Evolutionary conservation across 1,284 basidiomycete species (phyloP), one percentile per base, ranked within the genome.

Genomic region (Fomitopsis pinicola): DNA sequence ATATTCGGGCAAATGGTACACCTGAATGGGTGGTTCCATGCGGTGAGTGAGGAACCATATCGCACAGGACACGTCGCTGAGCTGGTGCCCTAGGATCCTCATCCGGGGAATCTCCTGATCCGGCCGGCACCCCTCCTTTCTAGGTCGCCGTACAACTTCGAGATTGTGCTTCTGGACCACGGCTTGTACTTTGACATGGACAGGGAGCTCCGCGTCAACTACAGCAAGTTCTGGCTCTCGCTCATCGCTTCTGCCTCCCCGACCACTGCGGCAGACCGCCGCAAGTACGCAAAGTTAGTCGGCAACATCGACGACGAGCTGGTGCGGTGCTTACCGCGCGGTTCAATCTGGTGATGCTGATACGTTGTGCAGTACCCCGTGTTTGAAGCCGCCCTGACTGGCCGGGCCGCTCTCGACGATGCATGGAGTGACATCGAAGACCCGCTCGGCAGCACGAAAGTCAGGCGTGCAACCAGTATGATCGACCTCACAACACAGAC

Each of bases 1-100:
- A 94, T 97, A 71, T 98, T 98, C 71, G 91, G 88, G 55, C 90
- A 89, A 71, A 99, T 99, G 97, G 94, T 99, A 22, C 98, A 98
- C 71, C 74, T 98, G 44, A 94, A 98, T 72, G 97, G 97, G 42
- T 95, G 87, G 83, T 93, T 94, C 73, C 91, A 93, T 77, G 92
- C 86, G 38, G 91, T 90, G 69, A 26, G 17, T 55, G 5, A n/a
- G 35, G 28, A 22, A 9, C 22, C 7, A 42, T 15, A 40, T 40
- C 50, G 22, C 42, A 17, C 12, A 57, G 44, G 44, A 45, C 63
- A 53, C 55, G 40, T 28, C 54, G 1, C 59, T 58, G 58, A 57
- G 14, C 0, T n/a, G n/a, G 4, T 15, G 56, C 12, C 28, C 19
- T 66, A 90, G 88, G 90, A 92, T 69, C 90, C 91, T 22, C 90